phyloP scores from a whole-genome alignment of 805 yeast species.

The Starmerella tilneyi region DNA sequence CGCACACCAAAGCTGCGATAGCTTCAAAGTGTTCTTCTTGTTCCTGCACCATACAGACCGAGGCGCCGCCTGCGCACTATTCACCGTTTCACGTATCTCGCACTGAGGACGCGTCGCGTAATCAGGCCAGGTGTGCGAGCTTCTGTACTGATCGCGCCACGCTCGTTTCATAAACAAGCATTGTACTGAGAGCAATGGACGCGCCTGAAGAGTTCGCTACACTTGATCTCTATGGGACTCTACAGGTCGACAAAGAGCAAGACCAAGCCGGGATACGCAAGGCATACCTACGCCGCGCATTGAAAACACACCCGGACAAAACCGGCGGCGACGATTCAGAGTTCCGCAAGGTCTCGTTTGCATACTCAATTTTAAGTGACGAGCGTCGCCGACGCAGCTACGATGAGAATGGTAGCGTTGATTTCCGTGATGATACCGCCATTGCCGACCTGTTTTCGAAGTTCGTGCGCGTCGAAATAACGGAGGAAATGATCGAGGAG shows the following conservation, averaged over 20 bases:
- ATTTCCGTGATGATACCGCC: constrained; percentile 30
- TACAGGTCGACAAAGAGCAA: constrained; percentile 18
- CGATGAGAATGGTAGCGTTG: constrained; percentile 62
- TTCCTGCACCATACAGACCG: no score
- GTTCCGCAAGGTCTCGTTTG: constrained; percentile 65
- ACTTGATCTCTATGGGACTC: constrained; percentile 28
- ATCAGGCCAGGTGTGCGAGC: not conserved
- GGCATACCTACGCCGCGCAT: constrained; percentile 54
- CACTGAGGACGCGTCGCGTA: constrained; percentile 1
- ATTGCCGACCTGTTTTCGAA: constrained; percentile 34
- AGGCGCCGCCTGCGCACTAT: no score
- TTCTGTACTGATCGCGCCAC: not conserved
- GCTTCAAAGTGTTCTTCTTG: no score
- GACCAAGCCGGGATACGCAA: constrained; percentile 48
- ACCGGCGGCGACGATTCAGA: constrained; percentile 33
- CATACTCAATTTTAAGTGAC: constrained; percentile 61
- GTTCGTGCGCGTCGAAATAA: constrained; percentile 31
- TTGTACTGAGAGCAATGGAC: constrained; percentile 16
- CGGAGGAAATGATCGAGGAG: constrained; percentile 45
- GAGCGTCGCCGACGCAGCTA: constrained; percentile 43
- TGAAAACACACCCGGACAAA: constrained; percentile 65
- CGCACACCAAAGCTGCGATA: no score
- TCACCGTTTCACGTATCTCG: not conserved
- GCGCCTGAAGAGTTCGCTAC: constrained; percentile 25
- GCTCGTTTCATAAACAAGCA: not conserved